Evolutionary conservation across 2,329 filamentous ascomycete species (phyloP).

Genomic region (Penicillium sp.): DNA sequence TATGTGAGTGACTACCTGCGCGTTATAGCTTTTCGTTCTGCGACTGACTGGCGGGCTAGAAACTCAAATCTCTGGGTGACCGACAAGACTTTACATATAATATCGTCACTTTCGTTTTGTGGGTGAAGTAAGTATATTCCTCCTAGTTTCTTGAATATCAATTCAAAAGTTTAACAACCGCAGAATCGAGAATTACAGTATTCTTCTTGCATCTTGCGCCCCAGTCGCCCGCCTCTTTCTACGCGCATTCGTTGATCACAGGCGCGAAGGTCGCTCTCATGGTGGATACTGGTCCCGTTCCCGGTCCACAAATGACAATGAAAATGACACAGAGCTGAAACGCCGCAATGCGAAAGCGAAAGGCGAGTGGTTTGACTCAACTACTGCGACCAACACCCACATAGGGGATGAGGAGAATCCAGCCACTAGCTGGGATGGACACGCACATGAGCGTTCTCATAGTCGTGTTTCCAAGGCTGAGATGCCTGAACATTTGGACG

Average conservation of each 20-base stretch:
- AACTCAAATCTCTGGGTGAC: slow-evolving; percentile 37
- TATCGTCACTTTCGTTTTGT: slow-evolving; percentile 38
- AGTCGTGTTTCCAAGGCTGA: slow-evolving; percentile 14
- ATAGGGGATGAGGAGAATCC: slow-evolving; percentile 19
- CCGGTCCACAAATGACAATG: slow-evolving; percentile 17
- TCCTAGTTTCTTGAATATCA: too few species aligned
- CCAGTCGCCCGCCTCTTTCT: slow-evolving; percentile 38
- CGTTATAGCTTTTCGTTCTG: too few species aligned
- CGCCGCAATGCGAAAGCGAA: background rate
- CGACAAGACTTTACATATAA: slow-evolving; percentile 39
- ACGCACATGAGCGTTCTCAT: slow-evolving; percentile 12
- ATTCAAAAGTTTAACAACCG: background rate
- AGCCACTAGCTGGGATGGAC: slow-evolving; percentile 6
- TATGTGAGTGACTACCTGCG: slow-evolving; percentile 24
- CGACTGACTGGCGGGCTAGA: slow-evolving; percentile 10
- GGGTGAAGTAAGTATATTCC: slow-evolving; percentile 37
- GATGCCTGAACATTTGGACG: slow-evolving; percentile 13
- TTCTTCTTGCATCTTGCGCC: slow-evolving; percentile 38
- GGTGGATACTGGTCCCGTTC: slow-evolving; percentile 27
- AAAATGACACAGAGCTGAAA: slow-evolving; percentile 21
- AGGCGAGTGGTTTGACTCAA: slow-evolving; percentile 21
- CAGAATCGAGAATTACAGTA: slow-evolving; percentile 42
- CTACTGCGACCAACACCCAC: slow-evolving; percentile 5
- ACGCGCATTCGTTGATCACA: slow-evolving; percentile 30
- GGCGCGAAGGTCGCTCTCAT: slow-evolving; percentile 17